Conservation (phyloP, 2,329 filamentous ascomycete genomes). For the Penicillium frequentans region DNA sequence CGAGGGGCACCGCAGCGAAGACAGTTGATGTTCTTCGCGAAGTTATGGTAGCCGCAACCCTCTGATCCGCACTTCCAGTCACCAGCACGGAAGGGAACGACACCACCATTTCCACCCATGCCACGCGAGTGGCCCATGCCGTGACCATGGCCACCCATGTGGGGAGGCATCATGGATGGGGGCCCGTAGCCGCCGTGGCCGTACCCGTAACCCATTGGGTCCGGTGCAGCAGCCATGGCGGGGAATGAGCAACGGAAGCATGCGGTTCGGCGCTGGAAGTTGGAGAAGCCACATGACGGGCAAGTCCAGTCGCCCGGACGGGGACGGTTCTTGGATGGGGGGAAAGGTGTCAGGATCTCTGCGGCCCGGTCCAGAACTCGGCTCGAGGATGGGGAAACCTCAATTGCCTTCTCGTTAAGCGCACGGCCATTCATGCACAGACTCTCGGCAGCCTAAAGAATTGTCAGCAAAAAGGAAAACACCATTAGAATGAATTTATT, state of each 20-base stretch:
- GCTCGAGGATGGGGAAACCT: conserved; percentile 96
- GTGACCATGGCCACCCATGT: conserved; percentile 62
- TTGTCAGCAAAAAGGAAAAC: conserved; percentile 10
- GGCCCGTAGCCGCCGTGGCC: conserved; percentile 55
- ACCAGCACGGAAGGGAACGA: conserved; percentile 94
- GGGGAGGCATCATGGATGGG: conserved; percentile 77
- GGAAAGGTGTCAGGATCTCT: conserved; percentile 95
- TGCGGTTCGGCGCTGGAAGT: conserved; percentile 96
- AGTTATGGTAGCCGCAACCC: conserved; percentile 97
- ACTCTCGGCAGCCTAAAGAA: conserved; percentile 78
- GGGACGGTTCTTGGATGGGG: conserved; percentile 96
- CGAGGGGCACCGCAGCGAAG: conserved; percentile 93
- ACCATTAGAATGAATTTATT: neutral
- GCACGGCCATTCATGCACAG: conserved; percentile 99
- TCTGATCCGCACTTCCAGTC: conserved; percentile 99
- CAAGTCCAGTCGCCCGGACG: conserved; percentile 98
- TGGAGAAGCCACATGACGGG: conserved; percentile 97
- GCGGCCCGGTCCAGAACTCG: conserved; percentile 92
- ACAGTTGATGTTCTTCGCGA: conserved; percentile 98
- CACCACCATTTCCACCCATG: conserved; percentile 74
- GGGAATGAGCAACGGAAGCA: conserved; percentile 99
- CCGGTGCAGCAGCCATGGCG: conserved; percentile 79
- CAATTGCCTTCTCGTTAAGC: conserved; percentile 97
- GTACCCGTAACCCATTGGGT: conserved; percentile 69
- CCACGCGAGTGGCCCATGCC: conserved; percentile 58